A percentile compares a stretch with the other conserved stretches of the same genome.
phyloP scores from a whole-genome alignment of 2,329 filamentous ascomycete species.

The Xylariaceae sp. region DNA sequence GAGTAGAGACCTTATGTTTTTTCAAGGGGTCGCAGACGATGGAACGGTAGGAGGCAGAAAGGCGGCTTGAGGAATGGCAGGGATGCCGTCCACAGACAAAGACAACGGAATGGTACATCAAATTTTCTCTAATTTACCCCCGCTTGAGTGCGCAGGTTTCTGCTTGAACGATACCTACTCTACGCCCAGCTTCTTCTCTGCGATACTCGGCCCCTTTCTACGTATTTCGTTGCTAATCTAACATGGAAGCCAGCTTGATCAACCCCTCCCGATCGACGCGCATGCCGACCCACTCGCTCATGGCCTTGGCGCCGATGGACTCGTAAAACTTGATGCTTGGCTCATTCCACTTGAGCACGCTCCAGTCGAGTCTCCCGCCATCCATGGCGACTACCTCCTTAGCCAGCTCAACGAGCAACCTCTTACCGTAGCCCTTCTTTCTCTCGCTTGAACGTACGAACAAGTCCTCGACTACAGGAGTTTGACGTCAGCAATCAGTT shows the following conservation, averaged over 20 bases:
- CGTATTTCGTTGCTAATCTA: constrained; percentile 27
- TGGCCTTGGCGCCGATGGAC: constrained; percentile 60
- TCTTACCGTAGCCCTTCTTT: constrained; percentile 74
- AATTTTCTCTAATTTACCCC: not conserved
- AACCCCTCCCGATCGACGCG: constrained; percentile 66
- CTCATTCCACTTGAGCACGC: constrained; percentile 88
- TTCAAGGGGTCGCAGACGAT: constrained; percentile 41
- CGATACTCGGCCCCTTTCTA: not conserved
- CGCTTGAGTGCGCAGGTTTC: not conserved
- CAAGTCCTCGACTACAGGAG: constrained; percentile 69
- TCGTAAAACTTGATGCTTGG: constrained; percentile 85
- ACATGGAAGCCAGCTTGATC: constrained; percentile 52
- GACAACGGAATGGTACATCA: not conserved
- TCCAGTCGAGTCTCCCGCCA: constrained; percentile 81
- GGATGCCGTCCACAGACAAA: not conserved
- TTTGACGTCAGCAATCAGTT: constrained; percentile 1
- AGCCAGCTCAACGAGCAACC: constrained; percentile 71
- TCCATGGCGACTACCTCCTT: constrained; percentile 68
- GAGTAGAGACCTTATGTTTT: constrained; percentile 41
- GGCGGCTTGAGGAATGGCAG: not conserved
- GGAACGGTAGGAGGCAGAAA: constrained; percentile 19
- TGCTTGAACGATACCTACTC: not conserved
- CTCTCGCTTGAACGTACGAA: constrained; percentile 70
- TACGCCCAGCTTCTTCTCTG: not conserved
- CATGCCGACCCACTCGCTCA: constrained; percentile 72